Percentiles rank a stretch among this genome's conserved stretches.
Conservation (phyloP, 1,284 basidiomycete genomes). For the Rhodotorula sp. region DNA sequence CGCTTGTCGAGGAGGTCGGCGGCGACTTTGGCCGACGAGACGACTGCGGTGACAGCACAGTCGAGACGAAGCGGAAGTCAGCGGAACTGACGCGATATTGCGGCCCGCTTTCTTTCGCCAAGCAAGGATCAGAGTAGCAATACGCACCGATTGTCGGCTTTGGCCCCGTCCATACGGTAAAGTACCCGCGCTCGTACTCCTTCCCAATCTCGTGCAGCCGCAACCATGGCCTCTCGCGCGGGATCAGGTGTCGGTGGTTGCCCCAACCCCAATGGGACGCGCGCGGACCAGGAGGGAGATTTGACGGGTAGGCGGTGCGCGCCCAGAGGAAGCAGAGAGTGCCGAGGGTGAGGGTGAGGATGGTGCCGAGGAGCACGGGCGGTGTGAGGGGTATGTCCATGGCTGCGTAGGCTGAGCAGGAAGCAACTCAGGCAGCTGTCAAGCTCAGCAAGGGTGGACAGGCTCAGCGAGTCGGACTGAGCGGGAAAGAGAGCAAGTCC, state of each 20-base stretch:
- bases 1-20: constrained; percentile 45
- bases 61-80: neutral
- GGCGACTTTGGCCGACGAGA: constrained; percentile 40
- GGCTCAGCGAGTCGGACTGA: neutral
- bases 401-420: neutral
- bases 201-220: neutral
- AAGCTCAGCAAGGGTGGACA: neutral
- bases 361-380: neutral
- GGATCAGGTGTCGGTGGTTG: constrained; percentile 3
- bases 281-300: constrained; percentile 6
- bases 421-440: too few species aligned
- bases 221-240: constrained; percentile 13
- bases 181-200: neutral
- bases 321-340: neutral
- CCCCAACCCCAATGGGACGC: neutral
- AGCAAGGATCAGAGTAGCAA: neutral
- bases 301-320: neutral
- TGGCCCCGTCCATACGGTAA: constrained; percentile 13
- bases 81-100: neutral
- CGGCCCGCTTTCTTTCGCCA: neutral
- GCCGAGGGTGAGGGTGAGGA: neutral
- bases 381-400: neutral
- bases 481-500: too few species aligned
- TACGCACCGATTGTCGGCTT: constrained; percentile 13
- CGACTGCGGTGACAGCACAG: neutral